Evolutionary conservation across 345 rosid genomes (phyloP).

Genomic region (Salix purpurea): DNA sequence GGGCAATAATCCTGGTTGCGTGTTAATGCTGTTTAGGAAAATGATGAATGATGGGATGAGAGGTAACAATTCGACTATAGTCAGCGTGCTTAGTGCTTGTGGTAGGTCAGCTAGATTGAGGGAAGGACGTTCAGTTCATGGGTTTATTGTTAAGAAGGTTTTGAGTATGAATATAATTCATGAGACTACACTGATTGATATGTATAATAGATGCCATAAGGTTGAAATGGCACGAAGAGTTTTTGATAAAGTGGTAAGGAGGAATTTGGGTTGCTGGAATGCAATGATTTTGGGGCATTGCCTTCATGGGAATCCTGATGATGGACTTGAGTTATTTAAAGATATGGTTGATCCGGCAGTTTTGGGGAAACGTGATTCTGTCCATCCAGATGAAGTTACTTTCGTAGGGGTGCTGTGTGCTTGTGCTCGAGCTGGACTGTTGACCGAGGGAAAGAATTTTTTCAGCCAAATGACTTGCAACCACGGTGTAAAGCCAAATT

Average conservation of each 20-base stretch:
- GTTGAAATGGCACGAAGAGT: conserved; percentile 48
- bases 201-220: conserved; percentile 60
- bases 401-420: conserved; percentile 58
- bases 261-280: conserved; percentile 62
- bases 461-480: conserved; percentile 43
- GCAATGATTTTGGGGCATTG: conserved; percentile 77
- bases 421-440: conserved; percentile 49
- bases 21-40: conserved; percentile 53
- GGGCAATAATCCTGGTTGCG: conserved; percentile 20
- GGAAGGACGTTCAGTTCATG: conserved; percentile 75
- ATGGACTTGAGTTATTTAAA: conserved; percentile 48
- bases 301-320: conserved; percentile 61
- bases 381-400: conserved; percentile 53
- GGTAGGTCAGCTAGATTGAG: conserved; percentile 57
- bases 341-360: conserved; percentile 27
- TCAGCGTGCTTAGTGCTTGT: conserved; percentile 46
- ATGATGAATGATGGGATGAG: conserved; percentile 40
- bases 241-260: conserved; percentile 37
- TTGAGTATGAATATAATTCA: conserved; percentile 28
- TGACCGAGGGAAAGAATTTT: conserved; percentile 45
- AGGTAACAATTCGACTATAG: conserved; percentile 43
- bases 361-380: conserved; percentile 1
- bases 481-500: conserved; percentile 56
- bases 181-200: conserved; percentile 50
- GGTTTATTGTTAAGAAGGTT: conserved; percentile 33